Base-by-base conservation (phyloP, 352 stramenopile genomes). In the Phytophthora niederhauseri region DNA sequence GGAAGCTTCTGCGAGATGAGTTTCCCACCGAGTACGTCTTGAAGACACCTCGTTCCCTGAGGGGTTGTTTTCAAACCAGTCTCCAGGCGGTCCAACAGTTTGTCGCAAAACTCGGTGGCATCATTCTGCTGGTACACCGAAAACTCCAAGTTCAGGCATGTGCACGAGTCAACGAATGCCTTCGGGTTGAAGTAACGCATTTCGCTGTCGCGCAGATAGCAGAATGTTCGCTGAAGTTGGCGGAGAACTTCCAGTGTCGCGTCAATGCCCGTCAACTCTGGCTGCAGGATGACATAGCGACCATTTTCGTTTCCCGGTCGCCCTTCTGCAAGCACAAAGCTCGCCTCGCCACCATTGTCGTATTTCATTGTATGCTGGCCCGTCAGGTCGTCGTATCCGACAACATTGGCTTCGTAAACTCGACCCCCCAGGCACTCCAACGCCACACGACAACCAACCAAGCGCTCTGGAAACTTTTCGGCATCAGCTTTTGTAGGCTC, bases 61-160 rank as follows among this genome's bases (percentile, higher is more conserved):
- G 90, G 86, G 6, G 90, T 97, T 12, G 74, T 88, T 73, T 99
- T 99, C 17, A 99, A 78, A 31, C 93, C 90, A 1, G 93, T 98
- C 70, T 99, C 98, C 6, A 99, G 75, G n/a, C 96, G 85, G 85
- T 99, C 98, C 36, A 99, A 84, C 11, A 99, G 81, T 69, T 99
- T 99, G 71, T 98, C 98, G 54, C 96, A 99, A 85, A 99, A 99
- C 74, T 99, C 98, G 26, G 91, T 98, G 3, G 98, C 98, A 78
- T 99, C 98, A 75, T 99, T 99, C 78, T 99, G 98, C 73, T 99
- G 98, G 78, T 99, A 99, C 7, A 99, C 96, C 9, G 88, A 96
- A 66, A 97, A 97, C 61, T 97, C 90, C n/a, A 97, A 68, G 56
- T 97, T 97, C 22, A 97, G 60, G 61, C 88, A 96, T 49, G 92